Evolutionary conservation across 2,329 filamentous ascomycete genomes (phyloP).

Genomic region (Fusarium sambucinum): DNA sequence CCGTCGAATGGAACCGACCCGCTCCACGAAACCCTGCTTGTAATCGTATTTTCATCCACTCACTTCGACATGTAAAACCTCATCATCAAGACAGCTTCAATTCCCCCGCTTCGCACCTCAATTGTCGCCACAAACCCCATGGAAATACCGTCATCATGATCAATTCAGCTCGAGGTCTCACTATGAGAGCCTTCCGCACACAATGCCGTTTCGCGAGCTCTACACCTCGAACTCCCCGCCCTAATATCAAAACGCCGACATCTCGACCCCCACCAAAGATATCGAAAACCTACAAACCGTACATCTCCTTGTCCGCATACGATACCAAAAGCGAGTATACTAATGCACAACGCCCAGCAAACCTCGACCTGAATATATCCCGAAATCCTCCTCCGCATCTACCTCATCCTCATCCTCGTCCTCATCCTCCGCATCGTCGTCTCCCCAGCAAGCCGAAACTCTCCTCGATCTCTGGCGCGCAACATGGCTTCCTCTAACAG

Average conservation of each 20-base stretch:
- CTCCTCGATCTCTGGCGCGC: constrained; percentile 54
- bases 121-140: constrained; percentile 7
- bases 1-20: constrained; percentile 37
- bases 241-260: constrained; percentile 34
- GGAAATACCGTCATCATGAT: constrained; percentile 49
- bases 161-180: constrained; percentile 46
- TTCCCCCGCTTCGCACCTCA: background rate
- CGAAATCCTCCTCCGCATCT: constrained; percentile 4
- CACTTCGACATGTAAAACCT: constrained; percentile 28
- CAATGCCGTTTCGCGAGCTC: constrained; percentile 51
- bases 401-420: background rate
- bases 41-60: constrained; percentile 18
- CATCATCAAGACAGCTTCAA: constrained; percentile 4
- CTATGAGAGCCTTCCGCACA: constrained; percentile 22
- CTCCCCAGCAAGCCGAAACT: constrained; percentile 49
- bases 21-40: constrained; percentile 37
- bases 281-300: constrained; percentile 51
- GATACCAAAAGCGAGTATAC: background rate
- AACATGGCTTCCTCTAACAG: constrained; percentile 60
- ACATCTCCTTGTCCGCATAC: constrained; percentile 9
- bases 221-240: constrained; percentile 42
- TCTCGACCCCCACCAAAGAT: constrained; percentile 44
- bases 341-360: constrained; percentile 35
- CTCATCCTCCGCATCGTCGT: constrained; percentile 17
- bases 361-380: constrained; percentile 13